phyloP scores from a whole-genome alignment of 2,329 filamentous ascomycete species.

The Cladosporium sphaerospermum region DNA sequence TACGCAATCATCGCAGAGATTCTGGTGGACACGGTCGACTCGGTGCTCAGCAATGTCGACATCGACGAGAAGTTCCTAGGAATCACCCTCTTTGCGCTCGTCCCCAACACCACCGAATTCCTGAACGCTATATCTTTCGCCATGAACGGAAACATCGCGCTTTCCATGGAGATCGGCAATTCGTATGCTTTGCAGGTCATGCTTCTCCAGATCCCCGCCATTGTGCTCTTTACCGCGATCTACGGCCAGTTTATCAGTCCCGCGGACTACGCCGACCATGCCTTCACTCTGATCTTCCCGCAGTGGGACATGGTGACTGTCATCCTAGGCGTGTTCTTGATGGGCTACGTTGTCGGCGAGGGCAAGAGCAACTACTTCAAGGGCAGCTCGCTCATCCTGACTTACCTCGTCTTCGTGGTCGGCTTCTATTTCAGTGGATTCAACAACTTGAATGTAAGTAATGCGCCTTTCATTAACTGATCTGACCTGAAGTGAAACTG shows the following conservation, averaged over 20 bases:
- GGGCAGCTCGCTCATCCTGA: constrained; percentile 86
- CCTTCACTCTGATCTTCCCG: constrained; percentile 84
- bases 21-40: constrained; percentile 91
- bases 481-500: neutral
- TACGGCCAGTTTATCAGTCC: constrained; percentile 55
- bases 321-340: constrained; percentile 88
- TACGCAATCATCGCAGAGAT: constrained; percentile 99
- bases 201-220: constrained; percentile 83
- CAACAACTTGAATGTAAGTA: constrained; percentile 46
- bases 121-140: constrained; percentile 98
- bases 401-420: constrained; percentile 83
- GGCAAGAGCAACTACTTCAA: constrained; percentile 99
- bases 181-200: constrained; percentile 96
- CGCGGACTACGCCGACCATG: constrained; percentile 52
- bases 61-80: constrained; percentile 97
- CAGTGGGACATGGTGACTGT: constrained; percentile 99
- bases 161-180: constrained; percentile 98
- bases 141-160: constrained; percentile 98
- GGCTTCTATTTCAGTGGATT: constrained; percentile 84
- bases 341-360: constrained; percentile 96
- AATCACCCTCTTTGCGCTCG: constrained; percentile 91
- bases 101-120: constrained; percentile 97
- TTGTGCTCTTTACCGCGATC: constrained; percentile 84
- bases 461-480: neutral
- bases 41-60: constrained; percentile 82